phyloP scores from a whole-genome alignment of 805 yeast species.

The Pichia thaimueangensis region DNA sequence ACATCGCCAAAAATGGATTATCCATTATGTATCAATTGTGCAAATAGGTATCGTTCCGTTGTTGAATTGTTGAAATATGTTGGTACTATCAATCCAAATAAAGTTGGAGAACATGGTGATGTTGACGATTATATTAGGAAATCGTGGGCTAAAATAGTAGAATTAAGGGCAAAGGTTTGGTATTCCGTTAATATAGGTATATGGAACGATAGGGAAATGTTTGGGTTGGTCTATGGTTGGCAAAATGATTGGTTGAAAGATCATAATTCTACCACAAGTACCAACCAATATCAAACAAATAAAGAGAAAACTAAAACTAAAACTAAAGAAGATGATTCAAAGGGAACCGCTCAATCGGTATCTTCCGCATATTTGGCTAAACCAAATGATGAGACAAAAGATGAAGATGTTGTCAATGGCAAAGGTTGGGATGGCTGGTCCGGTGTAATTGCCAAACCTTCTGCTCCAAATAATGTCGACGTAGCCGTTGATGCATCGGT shows the following conservation, averaged over 20 bases:
- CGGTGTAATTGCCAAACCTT: slow-evolving; percentile 2
- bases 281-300: background rate
- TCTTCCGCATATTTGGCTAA: background rate
- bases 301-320: background rate
- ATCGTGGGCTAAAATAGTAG: slow-evolving; percentile 54
- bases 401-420: background rate
- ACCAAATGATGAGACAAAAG: background rate
- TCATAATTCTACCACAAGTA: background rate
- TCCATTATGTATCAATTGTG: slow-evolving; percentile 77
- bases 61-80: slow-evolving; percentile 80
- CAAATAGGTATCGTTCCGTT: slow-evolving; percentile 68
- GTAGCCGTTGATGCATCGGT: slow-evolving; percentile 2
- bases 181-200: slow-evolving; percentile 74
- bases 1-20: slow-evolving; percentile 32
- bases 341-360: background rate
- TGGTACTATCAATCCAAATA: slow-evolving; percentile 5
- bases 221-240: slow-evolving; percentile 30
- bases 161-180: slow-evolving; percentile 65
- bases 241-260: slow-evolving; percentile 25
- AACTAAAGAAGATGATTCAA: background rate
- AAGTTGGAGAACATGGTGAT: background rate
- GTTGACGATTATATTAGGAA: slow-evolving; percentile 27
- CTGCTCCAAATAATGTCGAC: background rate
- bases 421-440: slow-evolving; percentile 12
- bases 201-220: slow-evolving; percentile 46